Evolutionary conservation across 164 flowering plant species (phyloP), one percentile per base, ranked within the genome.

Genomic region (Cinnamomum micranthum): DNA sequence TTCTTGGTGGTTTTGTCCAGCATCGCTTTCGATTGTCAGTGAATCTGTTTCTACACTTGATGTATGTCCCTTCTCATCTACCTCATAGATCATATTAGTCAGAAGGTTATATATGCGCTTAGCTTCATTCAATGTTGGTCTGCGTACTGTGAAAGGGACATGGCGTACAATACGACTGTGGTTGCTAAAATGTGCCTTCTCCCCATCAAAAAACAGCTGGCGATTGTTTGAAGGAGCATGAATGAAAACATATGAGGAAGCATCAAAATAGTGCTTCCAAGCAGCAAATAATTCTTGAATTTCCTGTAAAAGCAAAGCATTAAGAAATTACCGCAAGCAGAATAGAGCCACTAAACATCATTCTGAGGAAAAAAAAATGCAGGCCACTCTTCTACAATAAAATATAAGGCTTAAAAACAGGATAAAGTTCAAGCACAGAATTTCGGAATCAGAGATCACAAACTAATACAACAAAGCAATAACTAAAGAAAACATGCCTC

Each of bases 51-150:
- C 76, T 28, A 25, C 33, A 74, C 20, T 75, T 69, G 71, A 60
- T 69, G 71, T 72, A 51, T 59, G 60, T 73, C 60, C 84, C 60
- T 77, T 79, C 68, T 83, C 87, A 74, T 85, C 84, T 12, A 75
- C 79, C 85, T 87, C 97, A 76, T 82, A 77, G 50, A 78, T 60
- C 78, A 93, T 76, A 79, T 82, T 84, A 13, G 89, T 87, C 77
- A 92, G 71, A 62, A 84, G 85, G 65, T 81, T 78, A 82, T 91
- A 90, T 50, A 95, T 70, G 66, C 94, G 83, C 63, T 72, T 82
- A 20, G 94, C 91, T 87, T 95, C 99, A 83, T 92, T 93, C 0
- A 89, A 84, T 50, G 99, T 93, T 71, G 99, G 99, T 75, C 98
- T 87, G 60, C 93, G 84, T 63, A 95, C 92, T 75, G 84, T 87